Conservation (phyloP, 2,329 filamentous ascomycete species). For the Pleurostoma richardsiae region DNA sequence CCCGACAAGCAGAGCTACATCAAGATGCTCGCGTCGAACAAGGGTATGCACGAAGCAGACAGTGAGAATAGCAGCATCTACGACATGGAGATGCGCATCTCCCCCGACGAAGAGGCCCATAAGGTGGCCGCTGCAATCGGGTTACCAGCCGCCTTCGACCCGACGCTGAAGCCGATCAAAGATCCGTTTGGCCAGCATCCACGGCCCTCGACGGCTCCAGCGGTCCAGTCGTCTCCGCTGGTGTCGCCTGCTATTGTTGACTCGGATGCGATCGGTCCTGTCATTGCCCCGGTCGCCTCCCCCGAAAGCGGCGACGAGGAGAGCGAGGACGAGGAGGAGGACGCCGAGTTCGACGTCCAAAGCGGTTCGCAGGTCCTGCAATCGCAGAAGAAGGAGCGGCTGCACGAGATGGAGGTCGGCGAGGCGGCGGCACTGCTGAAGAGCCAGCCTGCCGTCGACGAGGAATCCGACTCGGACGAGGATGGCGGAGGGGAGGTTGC, state of each 20-base stretch:
- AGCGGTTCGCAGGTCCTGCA: constrained; percentile 33
- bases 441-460: constrained; percentile 10
- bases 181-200: not conserved
- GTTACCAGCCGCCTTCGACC: constrained; percentile 57
- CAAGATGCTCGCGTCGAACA: constrained; percentile 64
- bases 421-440: constrained; percentile 47
- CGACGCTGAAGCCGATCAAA: constrained; percentile 54
- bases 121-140: constrained; percentile 59
- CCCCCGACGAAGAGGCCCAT: constrained; percentile 59
- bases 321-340: constrained; percentile 33
- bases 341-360: constrained; percentile 36
- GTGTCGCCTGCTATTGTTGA: not conserved
- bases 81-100: constrained; percentile 49
- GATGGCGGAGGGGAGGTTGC: constrained; percentile 16
- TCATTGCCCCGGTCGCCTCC: constrained; percentile 10
- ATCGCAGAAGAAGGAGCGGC: constrained; percentile 42
- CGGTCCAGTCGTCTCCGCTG: not conserved
- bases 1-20: constrained; percentile 71
- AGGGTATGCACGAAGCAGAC: constrained; percentile 54
- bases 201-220: not conserved
- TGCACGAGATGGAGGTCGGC: constrained; percentile 56
- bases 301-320: constrained; percentile 38
- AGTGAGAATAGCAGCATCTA: constrained; percentile 47
- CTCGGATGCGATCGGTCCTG: constrained; percentile 4
- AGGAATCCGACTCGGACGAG: constrained; percentile 10